Evolutionary conservation across 208 protist species (phyloP), one percentile per base, ranked within the genome.

Genomic region (Trypanosoma mega): DNA sequence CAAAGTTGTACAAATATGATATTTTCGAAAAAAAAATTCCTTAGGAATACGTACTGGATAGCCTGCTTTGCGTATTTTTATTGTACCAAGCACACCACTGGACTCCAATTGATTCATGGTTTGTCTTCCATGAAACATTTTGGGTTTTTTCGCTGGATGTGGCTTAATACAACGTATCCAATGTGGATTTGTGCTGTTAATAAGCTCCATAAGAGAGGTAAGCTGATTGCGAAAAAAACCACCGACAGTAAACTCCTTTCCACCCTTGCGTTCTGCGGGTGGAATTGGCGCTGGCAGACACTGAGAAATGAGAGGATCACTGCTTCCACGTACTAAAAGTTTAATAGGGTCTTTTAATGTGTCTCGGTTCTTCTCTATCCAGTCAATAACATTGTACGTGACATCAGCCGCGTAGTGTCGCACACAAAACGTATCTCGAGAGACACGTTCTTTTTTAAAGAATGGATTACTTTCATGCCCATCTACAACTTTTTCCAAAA

Each of bases 161-260:
- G 75, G 75, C 46, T 81, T 81, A 23, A 81, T 64, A 44, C 72
- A 79, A 37, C 72, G 52, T 56, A 81, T 81, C 71, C 71, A 81
- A 53, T 81, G 75, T 31, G 75, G 75, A 23, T 72, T 70, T 16
- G 75, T 79, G 26, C 45, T 58, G 36, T 72, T 66, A 33, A 81
- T 74, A 3, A 69, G 20, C 14, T 71, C 72, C 45, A 78, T 72
- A 21, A 79, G 50, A 12, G 64, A 18, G 18, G 36, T 50, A 12
- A 81, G 51, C 46, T 74, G 72, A 50, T 50, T 74, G 16, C 54
- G 53, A 41, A 81, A 81, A 48, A 65, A 33, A 21, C 72, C 72
- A 18, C 63, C 48, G 27, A 79, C 72, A 16, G 70, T 76, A 26
- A 60, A 46, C 3, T 20, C 14, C 27, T 48, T 67, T 20, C 39